Conservation (phyloP, 1,139 yeast genomes). For the Entelexis paramagnoliae region DNA sequence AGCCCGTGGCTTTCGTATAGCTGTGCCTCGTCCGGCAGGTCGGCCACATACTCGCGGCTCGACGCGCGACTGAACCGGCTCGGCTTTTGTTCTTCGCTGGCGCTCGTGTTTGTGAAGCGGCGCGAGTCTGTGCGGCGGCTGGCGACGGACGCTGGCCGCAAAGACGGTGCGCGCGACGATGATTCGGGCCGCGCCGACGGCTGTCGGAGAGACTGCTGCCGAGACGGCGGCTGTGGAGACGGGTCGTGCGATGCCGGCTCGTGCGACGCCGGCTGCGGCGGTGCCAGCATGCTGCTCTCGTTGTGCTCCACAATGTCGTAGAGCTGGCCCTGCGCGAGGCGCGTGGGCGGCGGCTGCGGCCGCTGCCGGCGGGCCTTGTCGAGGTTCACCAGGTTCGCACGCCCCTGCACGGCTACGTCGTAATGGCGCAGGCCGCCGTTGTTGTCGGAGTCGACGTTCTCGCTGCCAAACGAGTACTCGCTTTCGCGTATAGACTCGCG, state of each 20-base stretch:
- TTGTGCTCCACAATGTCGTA: conserved; percentile 6
- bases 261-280: neutral
- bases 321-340: conserved; percentile 4
- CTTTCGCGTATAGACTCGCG: conserved; percentile 18
- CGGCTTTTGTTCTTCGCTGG: neutral
- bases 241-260: neutral
- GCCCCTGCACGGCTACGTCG: conserved; percentile 19
- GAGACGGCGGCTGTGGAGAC: neutral
- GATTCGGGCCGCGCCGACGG: neutral
- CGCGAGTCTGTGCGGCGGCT: neutral
- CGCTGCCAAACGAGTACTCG: conserved; percentile 15
- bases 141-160: neutral
- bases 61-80: conserved; percentile 19
- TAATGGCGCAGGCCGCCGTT: conserved; percentile 15
- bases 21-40: conserved; percentile 24
- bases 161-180: neutral
- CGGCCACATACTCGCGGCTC: conserved; percentile 20
- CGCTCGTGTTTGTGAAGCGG: neutral
- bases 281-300: neutral
- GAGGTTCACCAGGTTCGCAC: conserved; percentile 15
- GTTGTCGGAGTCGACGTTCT: conserved; percentile 1
- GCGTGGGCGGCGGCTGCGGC: neutral
- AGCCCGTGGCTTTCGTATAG: conserved; percentile 13
- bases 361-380: neutral
- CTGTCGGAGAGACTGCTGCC: neutral